Conservation (phyloP, 2,329 filamentous ascomycete species). For the Colletotrichum sp. region DNA sequence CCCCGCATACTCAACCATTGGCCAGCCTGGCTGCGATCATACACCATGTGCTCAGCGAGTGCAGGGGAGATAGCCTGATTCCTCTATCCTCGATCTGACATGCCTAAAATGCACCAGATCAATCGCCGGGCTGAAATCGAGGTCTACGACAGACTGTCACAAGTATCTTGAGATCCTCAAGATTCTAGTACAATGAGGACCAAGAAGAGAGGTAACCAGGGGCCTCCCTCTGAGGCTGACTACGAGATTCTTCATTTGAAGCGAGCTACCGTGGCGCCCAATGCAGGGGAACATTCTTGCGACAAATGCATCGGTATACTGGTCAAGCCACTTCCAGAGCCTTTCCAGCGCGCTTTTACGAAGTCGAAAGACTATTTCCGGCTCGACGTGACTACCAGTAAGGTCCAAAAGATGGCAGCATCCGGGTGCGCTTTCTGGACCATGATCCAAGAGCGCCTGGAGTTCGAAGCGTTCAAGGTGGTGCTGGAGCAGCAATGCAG, state of each 20-base stretch:
- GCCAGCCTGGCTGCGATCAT: neutral
- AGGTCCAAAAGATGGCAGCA: neutral
- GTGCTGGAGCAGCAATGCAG: neutral
- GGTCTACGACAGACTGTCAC: neutral
- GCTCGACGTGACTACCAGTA: neutral
- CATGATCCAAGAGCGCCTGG: neutral
- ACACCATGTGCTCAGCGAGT: neutral
- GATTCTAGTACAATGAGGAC: neutral
- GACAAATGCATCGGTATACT: neutral
- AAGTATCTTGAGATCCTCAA: neutral
- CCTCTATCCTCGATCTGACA: neutral
- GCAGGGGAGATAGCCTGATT: neutral
- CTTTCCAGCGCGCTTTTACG: neutral
- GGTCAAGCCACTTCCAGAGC: neutral
- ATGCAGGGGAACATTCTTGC: neutral
- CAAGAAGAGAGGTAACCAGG: neutral
- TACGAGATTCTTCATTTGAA: neutral
- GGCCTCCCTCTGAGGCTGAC: neutral
- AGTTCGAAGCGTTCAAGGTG: neutral
- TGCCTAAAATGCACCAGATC: neutral
- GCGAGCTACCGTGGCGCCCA: neutral
- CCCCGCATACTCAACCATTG: neutral
- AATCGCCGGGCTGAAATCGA: neutral
- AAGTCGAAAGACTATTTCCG: neutral
- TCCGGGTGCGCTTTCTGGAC: neutral